Percentiles rank a stretch among this genome's conserved stretches.
phyloP scores from a whole-genome alignment of 176 grass and related monocot genomes.

The Ensete glaucum region DNA sequence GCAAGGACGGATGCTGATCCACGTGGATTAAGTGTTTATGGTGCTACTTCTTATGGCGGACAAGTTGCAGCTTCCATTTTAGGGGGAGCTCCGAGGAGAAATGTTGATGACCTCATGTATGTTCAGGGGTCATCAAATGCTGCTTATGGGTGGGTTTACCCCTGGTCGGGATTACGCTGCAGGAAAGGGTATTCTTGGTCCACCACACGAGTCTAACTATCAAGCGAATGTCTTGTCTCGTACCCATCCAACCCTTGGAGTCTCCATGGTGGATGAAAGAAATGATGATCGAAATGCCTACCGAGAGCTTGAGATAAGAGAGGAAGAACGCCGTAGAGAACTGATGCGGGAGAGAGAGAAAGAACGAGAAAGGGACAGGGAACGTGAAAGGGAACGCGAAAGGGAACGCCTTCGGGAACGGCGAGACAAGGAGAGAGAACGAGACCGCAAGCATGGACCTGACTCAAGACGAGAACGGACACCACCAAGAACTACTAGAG shows the following conservation, averaged over 20 bases:
- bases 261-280: slow-evolving; percentile 60
- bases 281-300: slow-evolving; percentile 44
- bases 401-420: slow-evolving; percentile 61
- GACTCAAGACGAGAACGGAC: slow-evolving; percentile 66
- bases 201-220: slow-evolving; percentile 58
- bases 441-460: slow-evolving; percentile 55
- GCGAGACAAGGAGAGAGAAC: slow-evolving; percentile 74
- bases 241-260: slow-evolving; percentile 41
- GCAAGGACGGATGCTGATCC: slow-evolving; percentile 70
- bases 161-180: slow-evolving; percentile 76
- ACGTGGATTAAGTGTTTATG: slow-evolving; percentile 56
- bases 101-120: slow-evolving; percentile 56
- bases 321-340: slow-evolving; percentile 69
- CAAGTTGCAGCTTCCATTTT: slow-evolving; percentile 63
- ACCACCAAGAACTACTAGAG: slow-evolving; percentile 50
- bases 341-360: slow-evolving; percentile 42
- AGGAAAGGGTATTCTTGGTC: slow-evolving; percentile 52
- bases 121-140: slow-evolving; percentile 49
- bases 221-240: slow-evolving; percentile 41
- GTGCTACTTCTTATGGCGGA: slow-evolving; percentile 64
- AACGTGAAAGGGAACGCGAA: slow-evolving; percentile 38
- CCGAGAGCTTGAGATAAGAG: slow-evolving; percentile 76
- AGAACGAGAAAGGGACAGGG: slow-evolving; percentile 17
- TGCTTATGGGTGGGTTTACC: slow-evolving; percentile 56
- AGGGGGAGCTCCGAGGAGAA: slow-evolving; percentile 72